Evolutionary conservation across 148 eudicot species (phyloP).

Genomic region (Suaeda aralocaspica): DNA sequence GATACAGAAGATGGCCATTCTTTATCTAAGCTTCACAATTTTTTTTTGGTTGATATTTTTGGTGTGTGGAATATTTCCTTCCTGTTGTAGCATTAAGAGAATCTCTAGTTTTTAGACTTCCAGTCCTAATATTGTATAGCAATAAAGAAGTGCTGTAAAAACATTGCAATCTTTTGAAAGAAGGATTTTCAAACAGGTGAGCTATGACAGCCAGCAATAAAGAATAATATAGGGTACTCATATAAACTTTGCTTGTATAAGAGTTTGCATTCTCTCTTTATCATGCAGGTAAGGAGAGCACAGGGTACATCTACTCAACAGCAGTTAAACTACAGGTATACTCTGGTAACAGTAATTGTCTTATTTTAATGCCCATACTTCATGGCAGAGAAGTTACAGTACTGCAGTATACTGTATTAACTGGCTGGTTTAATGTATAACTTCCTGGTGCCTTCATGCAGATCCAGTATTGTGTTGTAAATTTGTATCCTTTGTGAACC

Average conservation of each 20-base stretch:
- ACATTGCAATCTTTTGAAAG: slow-evolving; percentile 5
- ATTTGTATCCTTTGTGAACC: slow-evolving; percentile 11
- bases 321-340: slow-evolving; percentile 89
- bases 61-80: not conserved
- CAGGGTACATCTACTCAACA: slow-evolving; percentile 69
- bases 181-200: slow-evolving; percentile 79
- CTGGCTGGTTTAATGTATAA: not conserved
- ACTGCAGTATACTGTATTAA: not conserved
- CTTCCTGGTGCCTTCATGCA: not conserved
- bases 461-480: not conserved
- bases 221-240: not conserved
- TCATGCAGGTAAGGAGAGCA: slow-evolving; percentile 72
- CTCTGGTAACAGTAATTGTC: not conserved
- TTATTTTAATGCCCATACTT: not conserved
- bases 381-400: not conserved
- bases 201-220: slow-evolving; percentile 1
- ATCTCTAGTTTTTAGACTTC: not conserved
- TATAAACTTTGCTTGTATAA: too few relatives aligned
- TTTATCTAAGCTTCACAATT: not conserved
- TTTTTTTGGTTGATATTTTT: not conserved
- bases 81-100: not conserved
- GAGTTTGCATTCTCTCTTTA: too few relatives aligned
- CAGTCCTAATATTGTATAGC: not conserved
- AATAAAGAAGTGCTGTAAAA: not conserved
- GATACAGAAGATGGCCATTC: not conserved